Conservation (phyloP, 2,329 filamentous ascomycete species). For the Colletotrichum sp. region DNA sequence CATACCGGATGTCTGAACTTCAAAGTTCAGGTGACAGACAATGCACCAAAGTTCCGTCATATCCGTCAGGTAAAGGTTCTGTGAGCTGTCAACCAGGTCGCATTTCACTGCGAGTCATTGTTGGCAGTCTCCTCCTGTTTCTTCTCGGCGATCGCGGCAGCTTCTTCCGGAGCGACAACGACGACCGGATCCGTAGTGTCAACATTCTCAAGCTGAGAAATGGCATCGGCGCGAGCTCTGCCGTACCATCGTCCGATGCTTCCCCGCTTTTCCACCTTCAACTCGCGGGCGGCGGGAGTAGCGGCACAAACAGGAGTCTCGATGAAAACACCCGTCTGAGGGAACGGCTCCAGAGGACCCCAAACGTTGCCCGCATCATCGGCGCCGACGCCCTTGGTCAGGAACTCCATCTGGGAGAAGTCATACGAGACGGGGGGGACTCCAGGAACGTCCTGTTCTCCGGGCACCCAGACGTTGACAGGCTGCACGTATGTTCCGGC, state of each 20-base stretch:
- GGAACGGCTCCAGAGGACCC: conserved; percentile 41
- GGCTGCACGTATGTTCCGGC: conserved; percentile 40
- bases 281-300: background rate
- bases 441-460: conserved; percentile 40
- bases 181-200: conserved; percentile 16
- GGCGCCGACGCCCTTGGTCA: conserved; percentile 38
- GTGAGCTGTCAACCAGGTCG: background rate
- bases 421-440: conserved; percentile 36
- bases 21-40: background rate
- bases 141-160: background rate
- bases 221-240: conserved; percentile 16
- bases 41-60: background rate
- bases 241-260: conserved; percentile 15
- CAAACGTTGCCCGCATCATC: conserved; percentile 39
- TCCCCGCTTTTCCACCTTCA: conserved; percentile 1
- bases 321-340: conserved; percentile 39
- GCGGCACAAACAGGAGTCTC: conserved; percentile 15
- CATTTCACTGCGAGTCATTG: background rate
- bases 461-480: conserved; percentile 40
- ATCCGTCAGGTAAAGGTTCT: background rate
- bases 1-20: background rate
- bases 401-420: conserved; percentile 39
- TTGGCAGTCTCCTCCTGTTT: background rate
- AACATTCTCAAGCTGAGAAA: conserved; percentile 18
- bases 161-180: background rate